These are phyloP conservation scores for Mrakia blollopis DNA, from an alignment of 768 basidiomycete genomes.

Conservation along the genomic window DNA sequence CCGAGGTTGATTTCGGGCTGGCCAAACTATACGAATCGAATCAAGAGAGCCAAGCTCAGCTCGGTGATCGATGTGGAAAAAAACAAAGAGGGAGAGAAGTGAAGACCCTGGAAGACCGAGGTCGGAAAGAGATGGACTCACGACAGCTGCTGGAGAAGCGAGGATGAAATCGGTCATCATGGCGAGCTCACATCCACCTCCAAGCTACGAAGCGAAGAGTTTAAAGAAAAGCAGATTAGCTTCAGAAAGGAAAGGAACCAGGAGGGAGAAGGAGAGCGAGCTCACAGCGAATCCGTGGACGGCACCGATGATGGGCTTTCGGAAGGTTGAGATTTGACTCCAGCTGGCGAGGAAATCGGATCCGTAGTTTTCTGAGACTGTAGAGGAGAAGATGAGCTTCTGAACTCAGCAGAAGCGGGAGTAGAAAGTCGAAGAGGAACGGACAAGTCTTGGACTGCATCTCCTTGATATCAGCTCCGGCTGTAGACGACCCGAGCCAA, in stretches of 20 bases:
- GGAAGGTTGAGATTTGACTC: conserved; percentile 63
- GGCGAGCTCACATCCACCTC: conserved; percentile 94
- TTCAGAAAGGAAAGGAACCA: background rate
- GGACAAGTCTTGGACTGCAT: conserved; percentile 94
- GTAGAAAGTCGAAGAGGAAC: conserved; percentile 38
- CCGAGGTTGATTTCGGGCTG: conserved; percentile 85
- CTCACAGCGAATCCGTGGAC: conserved; percentile 82
- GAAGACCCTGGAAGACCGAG: background rate
- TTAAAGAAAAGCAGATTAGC: background rate
- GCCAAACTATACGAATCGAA: conserved; percentile 57
- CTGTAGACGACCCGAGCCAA: conserved; percentile 45
- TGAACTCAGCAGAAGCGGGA: too few species aligned
- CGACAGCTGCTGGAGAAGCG: conserved; percentile 71
- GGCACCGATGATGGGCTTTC: conserved; percentile 93
- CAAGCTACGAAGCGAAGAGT: conserved; percentile 57
- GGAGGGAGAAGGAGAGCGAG: conserved; percentile 32
- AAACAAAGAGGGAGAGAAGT: background rate
- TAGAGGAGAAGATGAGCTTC: background rate
- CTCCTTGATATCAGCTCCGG: conserved; percentile 97
- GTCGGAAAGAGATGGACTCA: conserved; percentile 1
- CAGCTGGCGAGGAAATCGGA: conserved; percentile 77
- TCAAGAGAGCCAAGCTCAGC: background rate
- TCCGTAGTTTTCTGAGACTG: conserved; percentile 82
- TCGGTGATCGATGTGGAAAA: background rate
- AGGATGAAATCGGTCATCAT: conserved; percentile 91